Evolutionary conservation across 2,329 filamentous ascomycete genomes (phyloP), one percentile per base, ranked within the genome.

Genomic region (Penicillium digitatum): DNA sequence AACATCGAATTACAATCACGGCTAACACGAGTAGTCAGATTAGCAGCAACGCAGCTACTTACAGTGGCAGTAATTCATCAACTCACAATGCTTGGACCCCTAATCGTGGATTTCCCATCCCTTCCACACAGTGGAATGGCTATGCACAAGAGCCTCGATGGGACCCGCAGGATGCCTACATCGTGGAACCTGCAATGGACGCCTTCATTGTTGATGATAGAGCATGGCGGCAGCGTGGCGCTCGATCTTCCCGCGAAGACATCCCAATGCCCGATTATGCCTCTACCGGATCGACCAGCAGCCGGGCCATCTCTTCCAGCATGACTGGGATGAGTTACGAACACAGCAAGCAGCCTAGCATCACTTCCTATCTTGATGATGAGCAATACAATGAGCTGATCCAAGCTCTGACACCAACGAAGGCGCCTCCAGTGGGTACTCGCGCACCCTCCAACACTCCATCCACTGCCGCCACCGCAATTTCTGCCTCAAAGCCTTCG

Each of bases 201-300:
- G 62, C 74, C n/a, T 68, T 66, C 16, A 54, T 66, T 52, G 55
- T 66, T 53, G 58, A 63, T 18, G 66, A 72, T 27, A 63, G 63
- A 31, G 55, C 60, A 26, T 61, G 65, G 37, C 64, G 61, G 3
- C 66, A 69, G 38, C 64, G 69, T 29, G 69, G 69, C 37, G 63
- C 67, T 42, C 68, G 70, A 59, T 72, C 74, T 54, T 72, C 69
- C 44, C 64, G 75, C 57, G 71, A 78, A 53, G 78, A 81, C 57
- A 60, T 77, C 16, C 73, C 77, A 26, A 81, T 81, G 79, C 74
- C 75, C 5, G 79, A 80, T 56, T 78, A 78, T 63, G 61, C 65
- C n/a, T 76, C 72, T 29, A 75, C 38, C 1, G 48, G 69, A 45
- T 73, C 72, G 10, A 64, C 66, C 24, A 70, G 70, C 59, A 78